phyloP scores from a whole-genome alignment of 75 land plant species.

The Picea glauca region DNA sequence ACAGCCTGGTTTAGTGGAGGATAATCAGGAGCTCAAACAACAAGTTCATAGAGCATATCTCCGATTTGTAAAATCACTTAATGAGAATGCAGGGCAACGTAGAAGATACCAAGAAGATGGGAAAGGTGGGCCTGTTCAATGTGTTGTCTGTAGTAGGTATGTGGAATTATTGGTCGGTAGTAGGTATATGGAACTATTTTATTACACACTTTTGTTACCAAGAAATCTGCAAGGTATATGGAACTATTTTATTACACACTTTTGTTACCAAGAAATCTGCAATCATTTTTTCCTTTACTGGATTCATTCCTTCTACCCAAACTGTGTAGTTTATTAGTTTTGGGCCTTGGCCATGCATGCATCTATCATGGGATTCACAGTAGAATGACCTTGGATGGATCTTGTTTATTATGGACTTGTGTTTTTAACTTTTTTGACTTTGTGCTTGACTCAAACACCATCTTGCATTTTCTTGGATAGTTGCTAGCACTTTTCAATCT shows the following conservation, averaged over 20 bases:
- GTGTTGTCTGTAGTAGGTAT: slow-evolving; percentile 45
- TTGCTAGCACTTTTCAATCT: not conserved
- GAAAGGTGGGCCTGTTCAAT: slow-evolving; percentile 42
- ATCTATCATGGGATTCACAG: not conserved
- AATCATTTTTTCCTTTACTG: not conserved
- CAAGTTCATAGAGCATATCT: slow-evolving; percentile 32
- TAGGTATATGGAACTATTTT: not conserved
- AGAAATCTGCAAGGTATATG: no score
- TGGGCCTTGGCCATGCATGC: not conserved
- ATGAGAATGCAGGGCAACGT: slow-evolving; percentile 38
- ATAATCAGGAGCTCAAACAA: not conserved
- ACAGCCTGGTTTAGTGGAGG: not conserved
- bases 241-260: not conserved
- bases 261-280: not conserved
- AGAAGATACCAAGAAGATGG: slow-evolving; percentile 62
- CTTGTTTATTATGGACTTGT: not conserved
- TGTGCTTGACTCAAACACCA: no score
- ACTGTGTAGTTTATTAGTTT: not conserved
- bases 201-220: not conserved
- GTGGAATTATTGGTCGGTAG: not conserved
- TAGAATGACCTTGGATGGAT: not conserved
- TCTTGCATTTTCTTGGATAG: not conserved
- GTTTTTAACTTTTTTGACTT: no score
- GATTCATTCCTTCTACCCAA: not conserved
- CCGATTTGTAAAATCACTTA: slow-evolving; percentile 31